Conservation (phyloP, 2,329 filamentous ascomycete species). For the Ceratocystis cacaofunesta region DNA sequence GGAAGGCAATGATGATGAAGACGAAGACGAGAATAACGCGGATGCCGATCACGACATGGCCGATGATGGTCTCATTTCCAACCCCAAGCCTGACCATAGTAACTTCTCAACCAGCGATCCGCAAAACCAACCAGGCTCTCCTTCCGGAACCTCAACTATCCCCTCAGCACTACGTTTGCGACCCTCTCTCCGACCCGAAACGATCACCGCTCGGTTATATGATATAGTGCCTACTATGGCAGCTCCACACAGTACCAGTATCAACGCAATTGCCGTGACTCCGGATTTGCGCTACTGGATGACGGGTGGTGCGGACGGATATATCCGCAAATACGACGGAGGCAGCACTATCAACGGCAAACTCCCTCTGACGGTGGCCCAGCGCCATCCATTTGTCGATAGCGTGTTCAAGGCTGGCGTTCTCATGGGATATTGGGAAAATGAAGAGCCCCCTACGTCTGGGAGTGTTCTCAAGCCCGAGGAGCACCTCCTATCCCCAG, state of each 20-base stretch:
- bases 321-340: slow-evolving; percentile 94
- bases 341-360: slow-evolving; percentile 91
- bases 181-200: slow-evolving; percentile 58
- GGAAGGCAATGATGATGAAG: slow-evolving; percentile 8
- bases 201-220: slow-evolving; percentile 65
- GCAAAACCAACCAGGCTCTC: neutral
- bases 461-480: slow-evolving; percentile 32
- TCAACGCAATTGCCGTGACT: slow-evolving; percentile 83
- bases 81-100: neutral
- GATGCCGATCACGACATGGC: slow-evolving; percentile 10
- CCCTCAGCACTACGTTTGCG: slow-evolving; percentile 25
- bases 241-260: slow-evolving; percentile 85
- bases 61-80: slow-evolving; percentile 2
- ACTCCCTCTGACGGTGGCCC: slow-evolving; percentile 81
- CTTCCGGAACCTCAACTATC: slow-evolving; percentile 6
- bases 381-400: slow-evolving; percentile 92
- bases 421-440: slow-evolving; percentile 95
- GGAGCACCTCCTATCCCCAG: slow-evolving; percentile 61
- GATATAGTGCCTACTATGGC: slow-evolving; percentile 96
- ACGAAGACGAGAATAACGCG: slow-evolving; percentile 20
- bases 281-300: slow-evolving; percentile 93
- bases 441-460: slow-evolving; percentile 54
- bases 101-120: neutral
- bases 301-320: slow-evolving; percentile 85
- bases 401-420: slow-evolving; percentile 92